Percentiles rank a stretch among this genome's conserved stretches.
These are phyloP conservation scores for Vigna unguiculata DNA, from an alignment of 306 rosid species.

Conservation along the genomic window DNA sequence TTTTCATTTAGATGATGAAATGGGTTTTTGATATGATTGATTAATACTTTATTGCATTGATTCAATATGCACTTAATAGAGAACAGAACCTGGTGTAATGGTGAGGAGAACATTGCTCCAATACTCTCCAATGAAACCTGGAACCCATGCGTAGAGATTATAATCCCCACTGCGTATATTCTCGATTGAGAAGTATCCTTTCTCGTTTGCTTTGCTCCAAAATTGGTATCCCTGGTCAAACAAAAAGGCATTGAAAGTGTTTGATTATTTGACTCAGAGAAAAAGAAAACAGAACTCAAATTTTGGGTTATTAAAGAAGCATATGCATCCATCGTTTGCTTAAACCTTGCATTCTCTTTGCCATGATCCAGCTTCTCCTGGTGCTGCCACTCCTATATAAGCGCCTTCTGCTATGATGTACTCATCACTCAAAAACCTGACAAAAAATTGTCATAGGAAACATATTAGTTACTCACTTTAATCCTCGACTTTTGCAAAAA, in stretches of 20 bases:
- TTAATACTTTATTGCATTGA: too few relatives aligned
- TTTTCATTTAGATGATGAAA: too few relatives aligned
- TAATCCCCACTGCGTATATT: conserved; percentile 65
- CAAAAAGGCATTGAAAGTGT: not conserved
- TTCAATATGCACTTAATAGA: too few relatives aligned
- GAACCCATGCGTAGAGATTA: conserved; percentile 76
- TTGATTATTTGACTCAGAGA: not conserved
- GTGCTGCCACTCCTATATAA: conserved; percentile 75
- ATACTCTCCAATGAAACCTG: conserved; percentile 80
- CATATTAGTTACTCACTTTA: not conserved
- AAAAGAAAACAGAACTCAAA: not conserved
- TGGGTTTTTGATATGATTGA: too few relatives aligned
- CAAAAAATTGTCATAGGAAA: not conserved
- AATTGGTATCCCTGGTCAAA: conserved; percentile 82
- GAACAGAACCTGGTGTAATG: conserved; percentile 64
- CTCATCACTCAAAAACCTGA: conserved; percentile 58
- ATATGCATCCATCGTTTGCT: not conserved
- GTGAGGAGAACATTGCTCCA: conserved; percentile 46
- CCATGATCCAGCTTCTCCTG: conserved; percentile 87
- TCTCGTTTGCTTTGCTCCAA: conserved; percentile 66
- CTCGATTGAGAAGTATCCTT: conserved; percentile 64
- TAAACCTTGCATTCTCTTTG: conserved; percentile 81
- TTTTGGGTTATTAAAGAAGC: not conserved
- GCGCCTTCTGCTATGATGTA: conserved; percentile 58
- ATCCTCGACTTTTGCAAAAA: not conserved